A percentile compares a stretch with the other conserved stretches of the same genome.
Conservation (phyloP, 768 basidiomycete genomes). For the Amanita phalloides region DNA sequence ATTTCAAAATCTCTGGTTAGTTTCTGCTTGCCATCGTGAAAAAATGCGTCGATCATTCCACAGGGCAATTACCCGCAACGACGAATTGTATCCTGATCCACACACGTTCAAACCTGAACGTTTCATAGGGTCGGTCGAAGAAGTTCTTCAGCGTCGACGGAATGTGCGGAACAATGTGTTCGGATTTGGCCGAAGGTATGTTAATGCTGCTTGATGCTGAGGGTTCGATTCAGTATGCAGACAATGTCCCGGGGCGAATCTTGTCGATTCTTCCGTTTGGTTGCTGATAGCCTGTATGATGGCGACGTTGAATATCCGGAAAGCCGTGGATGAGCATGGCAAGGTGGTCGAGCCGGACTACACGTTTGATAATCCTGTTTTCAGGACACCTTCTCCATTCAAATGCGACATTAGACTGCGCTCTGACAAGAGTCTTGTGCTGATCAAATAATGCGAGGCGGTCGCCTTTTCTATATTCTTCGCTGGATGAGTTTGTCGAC, state of each 20-base stretch:
- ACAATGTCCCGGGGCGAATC: conserved; percentile 52
- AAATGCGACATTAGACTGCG: conserved; percentile 39
- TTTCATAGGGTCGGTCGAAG: conserved; percentile 26
- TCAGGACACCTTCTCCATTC: conserved; percentile 39
- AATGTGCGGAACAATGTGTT: conserved; percentile 26
- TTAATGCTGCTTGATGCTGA: not conserved
- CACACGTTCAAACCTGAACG: conserved; percentile 44
- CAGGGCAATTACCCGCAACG: conserved; percentile 40
- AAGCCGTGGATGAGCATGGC: conserved; percentile 40
- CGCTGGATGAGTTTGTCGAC: too few species aligned
- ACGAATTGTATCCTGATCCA: conserved; percentile 37
- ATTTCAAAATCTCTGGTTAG: conserved; percentile 54
- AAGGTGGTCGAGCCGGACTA: conserved; percentile 34
- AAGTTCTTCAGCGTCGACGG: conserved; percentile 15
- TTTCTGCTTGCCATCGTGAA: not conserved
- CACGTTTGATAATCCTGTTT: conserved; percentile 49
- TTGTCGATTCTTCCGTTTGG: conserved; percentile 58
- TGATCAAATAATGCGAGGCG: conserved; percentile 21
- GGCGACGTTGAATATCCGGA: conserved; percentile 45
- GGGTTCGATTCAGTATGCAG: conserved; percentile 15
- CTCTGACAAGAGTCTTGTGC: conserved; percentile 29
- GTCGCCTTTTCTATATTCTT: too few species aligned
- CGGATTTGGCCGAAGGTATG: conserved; percentile 31
- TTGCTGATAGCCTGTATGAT: conserved; percentile 44
- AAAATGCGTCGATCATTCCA: not conserved